Percentiles rank a stretch among this genome's conserved stretches.
Conservation (phyloP, 805 yeast species). For the Jamesozyma lodderae region DNA sequence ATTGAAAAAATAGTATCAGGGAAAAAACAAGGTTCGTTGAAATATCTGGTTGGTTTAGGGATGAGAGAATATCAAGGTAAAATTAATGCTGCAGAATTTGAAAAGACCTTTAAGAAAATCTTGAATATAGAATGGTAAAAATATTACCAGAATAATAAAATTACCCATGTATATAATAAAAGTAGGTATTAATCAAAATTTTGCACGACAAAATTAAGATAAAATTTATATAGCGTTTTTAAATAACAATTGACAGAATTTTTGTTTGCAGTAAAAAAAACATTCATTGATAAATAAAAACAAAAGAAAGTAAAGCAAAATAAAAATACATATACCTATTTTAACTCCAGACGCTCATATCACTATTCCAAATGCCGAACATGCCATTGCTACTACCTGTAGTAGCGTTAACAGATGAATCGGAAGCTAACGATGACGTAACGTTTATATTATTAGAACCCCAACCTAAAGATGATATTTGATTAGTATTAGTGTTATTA, state of each 20-base stretch:
- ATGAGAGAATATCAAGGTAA: constrained; percentile 72
- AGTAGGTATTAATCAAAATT: not conserved
- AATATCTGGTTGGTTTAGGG: constrained; percentile 73
- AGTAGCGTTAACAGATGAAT: constrained; percentile 2
- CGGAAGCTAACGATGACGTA: constrained; percentile 2
- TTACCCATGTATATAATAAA: not conserved
- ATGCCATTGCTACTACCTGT: constrained; percentile 1
- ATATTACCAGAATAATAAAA: not conserved
- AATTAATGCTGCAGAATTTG: constrained; percentile 31
- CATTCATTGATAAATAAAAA: not conserved
- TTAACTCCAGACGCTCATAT: constrained; percentile 34
- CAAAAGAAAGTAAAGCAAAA: not conserved
- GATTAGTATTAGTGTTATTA: constrained; percentile 5
- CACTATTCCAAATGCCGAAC: constrained; percentile 16
- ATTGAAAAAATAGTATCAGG: constrained; percentile 50
- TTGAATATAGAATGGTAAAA: constrained; percentile 14
- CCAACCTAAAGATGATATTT: constrained; percentile 20
- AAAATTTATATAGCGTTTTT: not conserved
- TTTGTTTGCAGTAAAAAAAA: too few relatives aligned
- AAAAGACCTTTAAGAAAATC: constrained; percentile 27
- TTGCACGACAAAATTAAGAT: not conserved
- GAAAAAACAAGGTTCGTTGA: constrained; percentile 53
- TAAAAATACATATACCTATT: not conserved
- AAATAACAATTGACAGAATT: not conserved
- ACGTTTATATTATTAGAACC: constrained; percentile 12